phyloP scores from a whole-genome alignment of 805 yeast genomes.

The Starmerella gropengiesseri region DNA sequence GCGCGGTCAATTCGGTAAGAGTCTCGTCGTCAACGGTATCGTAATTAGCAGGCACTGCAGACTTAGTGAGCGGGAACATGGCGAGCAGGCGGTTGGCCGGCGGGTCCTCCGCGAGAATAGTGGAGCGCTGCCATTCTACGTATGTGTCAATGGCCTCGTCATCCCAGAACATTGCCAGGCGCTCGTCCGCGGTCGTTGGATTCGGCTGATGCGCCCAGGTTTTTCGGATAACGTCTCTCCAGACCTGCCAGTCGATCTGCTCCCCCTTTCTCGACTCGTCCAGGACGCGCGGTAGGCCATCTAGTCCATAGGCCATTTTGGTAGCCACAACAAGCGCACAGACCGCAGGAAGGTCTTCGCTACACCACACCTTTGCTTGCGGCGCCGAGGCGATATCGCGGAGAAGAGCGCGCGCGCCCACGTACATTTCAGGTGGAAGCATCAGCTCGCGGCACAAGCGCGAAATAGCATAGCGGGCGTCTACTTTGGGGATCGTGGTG shows the following conservation, averaged over 20 bases:
- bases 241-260: conserved; percentile 25
- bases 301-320: conserved; percentile 24
- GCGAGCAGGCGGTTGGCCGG: conserved; percentile 15
- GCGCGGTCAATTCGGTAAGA: conserved; percentile 10
- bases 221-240: conserved; percentile 30
- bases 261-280: conserved; percentile 11
- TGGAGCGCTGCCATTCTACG: conserved; percentile 38
- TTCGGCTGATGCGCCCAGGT: conserved; percentile 24
- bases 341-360: conserved; percentile 15
- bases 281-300: conserved; percentile 15
- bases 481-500: conserved; percentile 2
- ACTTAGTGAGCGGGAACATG: conserved; percentile 21
- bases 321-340: conserved; percentile 15
- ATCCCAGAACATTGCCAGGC: conserved; percentile 39
- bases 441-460: conserved; percentile 31
- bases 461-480: conserved; percentile 9
- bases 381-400: neutral
- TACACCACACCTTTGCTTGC: neutral
- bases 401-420: conserved; percentile 29
- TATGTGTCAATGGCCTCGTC: conserved; percentile 38
- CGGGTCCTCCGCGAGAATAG: neutral
- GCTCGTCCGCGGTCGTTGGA: conserved; percentile 25
- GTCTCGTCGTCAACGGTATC: conserved; percentile 6
- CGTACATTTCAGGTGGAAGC: conserved; percentile 42
- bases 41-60: neutral